Evolutionary conservation across 306 rosid genomes (phyloP).

Genomic region (Biancaea sappan): DNA sequence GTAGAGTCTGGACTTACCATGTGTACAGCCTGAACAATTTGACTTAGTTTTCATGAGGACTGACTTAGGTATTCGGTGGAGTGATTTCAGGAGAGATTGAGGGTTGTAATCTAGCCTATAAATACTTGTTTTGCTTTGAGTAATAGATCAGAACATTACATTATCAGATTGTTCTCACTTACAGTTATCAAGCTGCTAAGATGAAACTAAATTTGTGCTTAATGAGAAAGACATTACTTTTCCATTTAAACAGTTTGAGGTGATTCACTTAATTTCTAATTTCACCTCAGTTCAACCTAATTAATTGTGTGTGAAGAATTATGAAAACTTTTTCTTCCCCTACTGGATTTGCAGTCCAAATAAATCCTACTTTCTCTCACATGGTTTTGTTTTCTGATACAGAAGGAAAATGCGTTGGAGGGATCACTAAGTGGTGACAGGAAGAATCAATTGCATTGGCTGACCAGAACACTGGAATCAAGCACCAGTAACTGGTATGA

Average conservation of each 20-base stretch:
- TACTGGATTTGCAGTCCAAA: neutral
- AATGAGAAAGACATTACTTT: neutral
- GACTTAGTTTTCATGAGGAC: no score
- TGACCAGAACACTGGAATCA: slow-evolving; percentile 44
- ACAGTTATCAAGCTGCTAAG: neutral
- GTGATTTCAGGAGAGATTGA: no score
- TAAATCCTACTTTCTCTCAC: slow-evolving; percentile 2
- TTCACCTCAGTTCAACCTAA: neutral
- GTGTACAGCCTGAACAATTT: no score
- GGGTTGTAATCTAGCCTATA: no score
- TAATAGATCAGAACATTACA: no score
- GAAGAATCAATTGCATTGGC: slow-evolving; percentile 48
- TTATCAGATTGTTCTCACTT: no score
- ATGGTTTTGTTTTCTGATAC: slow-evolving; percentile 5
- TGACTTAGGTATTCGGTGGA: no score
- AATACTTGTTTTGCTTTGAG: no score
- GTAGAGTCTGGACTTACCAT: no score
- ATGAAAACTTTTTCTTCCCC: neutral
- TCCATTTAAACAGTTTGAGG: slow-evolving; percentile 7
- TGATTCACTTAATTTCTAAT: neutral
- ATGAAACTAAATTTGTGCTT: neutral
- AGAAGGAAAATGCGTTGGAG: slow-evolving; percentile 33
- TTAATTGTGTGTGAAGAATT: neutral
- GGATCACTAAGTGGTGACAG: slow-evolving; percentile 36
- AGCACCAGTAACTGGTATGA: slow-evolving; percentile 59